Conservation (phyloP, 129 eudicot genomes). For the Arctium minus region DNA sequence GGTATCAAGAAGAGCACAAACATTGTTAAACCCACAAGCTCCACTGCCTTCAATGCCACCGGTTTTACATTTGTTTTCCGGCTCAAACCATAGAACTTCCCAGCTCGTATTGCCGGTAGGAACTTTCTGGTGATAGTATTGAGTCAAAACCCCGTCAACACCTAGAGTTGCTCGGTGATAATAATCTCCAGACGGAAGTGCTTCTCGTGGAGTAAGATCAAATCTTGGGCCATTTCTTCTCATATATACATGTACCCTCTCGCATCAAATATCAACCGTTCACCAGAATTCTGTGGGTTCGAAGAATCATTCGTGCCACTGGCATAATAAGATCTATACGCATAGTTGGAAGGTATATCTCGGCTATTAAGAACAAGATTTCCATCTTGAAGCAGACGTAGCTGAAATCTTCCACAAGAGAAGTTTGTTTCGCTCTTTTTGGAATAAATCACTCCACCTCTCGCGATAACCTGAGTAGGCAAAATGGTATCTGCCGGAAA, state of each 20-base stretch:
- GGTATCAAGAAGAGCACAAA: slow-evolving; percentile 16
- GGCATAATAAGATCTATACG: slow-evolving; percentile 16
- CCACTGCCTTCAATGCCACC: slow-evolving; percentile 3
- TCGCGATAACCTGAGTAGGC: neutral
- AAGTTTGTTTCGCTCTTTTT: slow-evolving; percentile 18
- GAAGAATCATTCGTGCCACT: slow-evolving; percentile 11
- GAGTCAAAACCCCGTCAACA: slow-evolving; percentile 43
- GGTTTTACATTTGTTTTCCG: slow-evolving; percentile 20
- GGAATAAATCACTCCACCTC: slow-evolving; percentile 13
- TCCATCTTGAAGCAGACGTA: slow-evolving; percentile 31
- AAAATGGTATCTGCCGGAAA: neutral
- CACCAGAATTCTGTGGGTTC: slow-evolving; percentile 14
- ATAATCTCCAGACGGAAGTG: neutral
- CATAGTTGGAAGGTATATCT: neutral
- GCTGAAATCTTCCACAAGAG: slow-evolving; percentile 39
- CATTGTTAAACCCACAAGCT: slow-evolving; percentile 46
- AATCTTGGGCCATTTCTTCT: slow-evolving; percentile 24
- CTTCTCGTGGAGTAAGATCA: slow-evolving; percentile 4
- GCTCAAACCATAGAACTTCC: slow-evolving; percentile 10
- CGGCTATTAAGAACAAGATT: slow-evolving; percentile 37
- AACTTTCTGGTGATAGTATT: slow-evolving; percentile 23
- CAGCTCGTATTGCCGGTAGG: neutral
- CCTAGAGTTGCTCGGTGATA: slow-evolving; percentile 31
- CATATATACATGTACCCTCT: slow-evolving; percentile 24
- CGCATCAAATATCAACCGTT: slow-evolving; percentile 24